Conservation (phyloP, 306 rosid genomes). For the Sesbania bispinosa region DNA sequence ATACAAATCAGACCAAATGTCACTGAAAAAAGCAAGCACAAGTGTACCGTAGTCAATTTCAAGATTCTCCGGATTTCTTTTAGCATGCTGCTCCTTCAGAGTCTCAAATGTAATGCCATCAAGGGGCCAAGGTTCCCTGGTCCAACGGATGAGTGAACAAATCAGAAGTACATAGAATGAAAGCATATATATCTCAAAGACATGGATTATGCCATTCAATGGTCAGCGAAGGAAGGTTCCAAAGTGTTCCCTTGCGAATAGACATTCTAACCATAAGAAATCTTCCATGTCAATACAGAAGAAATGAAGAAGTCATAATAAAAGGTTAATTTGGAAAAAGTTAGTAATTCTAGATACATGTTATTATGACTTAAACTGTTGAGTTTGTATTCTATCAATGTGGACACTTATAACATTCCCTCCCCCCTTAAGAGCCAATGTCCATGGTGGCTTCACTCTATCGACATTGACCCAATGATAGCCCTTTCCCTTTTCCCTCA, state of each 20-base stretch:
- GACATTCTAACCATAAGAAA: neutral
- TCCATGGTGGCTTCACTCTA: no score
- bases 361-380: no score
- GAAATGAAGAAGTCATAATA: neutral
- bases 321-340: neutral
- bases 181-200: neutral
- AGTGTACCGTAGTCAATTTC: constrained; percentile 60
- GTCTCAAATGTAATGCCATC: constrained; percentile 72
- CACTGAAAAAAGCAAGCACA: neutral
- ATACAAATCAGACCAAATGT: neutral
- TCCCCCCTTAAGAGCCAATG: no score
- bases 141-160: constrained; percentile 6
- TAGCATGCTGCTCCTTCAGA: constrained; percentile 71
- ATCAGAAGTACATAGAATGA: neutral
- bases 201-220: neutral
- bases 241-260: neutral
- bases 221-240: no score
- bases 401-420: no score
- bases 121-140: constrained; percentile 89
- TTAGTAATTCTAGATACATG: neutral
- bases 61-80: constrained; percentile 73
- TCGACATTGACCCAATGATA: no score
- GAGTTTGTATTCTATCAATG: no score
- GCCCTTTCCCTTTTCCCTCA: no score
- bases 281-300: neutral